Evolutionary conservation across 148 eudicot species (phyloP).

Genomic region (Amaranthus cruentus): DNA sequence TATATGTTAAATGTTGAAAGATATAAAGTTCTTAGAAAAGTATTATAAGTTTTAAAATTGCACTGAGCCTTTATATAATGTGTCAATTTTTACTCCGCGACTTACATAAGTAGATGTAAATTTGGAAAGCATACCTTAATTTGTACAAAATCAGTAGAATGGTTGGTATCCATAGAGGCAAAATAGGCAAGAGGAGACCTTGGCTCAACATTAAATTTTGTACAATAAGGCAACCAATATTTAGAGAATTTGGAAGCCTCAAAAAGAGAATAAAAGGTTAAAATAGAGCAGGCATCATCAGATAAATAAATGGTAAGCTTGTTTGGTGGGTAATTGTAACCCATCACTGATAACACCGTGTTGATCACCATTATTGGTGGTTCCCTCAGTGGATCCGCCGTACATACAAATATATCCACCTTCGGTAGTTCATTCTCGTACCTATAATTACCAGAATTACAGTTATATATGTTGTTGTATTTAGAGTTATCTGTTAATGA

Average conservation of each 20-base stretch:
- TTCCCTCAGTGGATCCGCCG: slow-evolving; percentile 57
- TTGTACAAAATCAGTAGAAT: slow-evolving; percentile 27
- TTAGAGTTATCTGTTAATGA: too few relatives aligned
- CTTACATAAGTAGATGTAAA: too few relatives aligned
- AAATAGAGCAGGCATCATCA: slow-evolving; percentile 67
- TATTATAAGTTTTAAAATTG: too few relatives aligned
- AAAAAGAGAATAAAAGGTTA: slow-evolving; percentile 62
- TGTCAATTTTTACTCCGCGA: too few relatives aligned
- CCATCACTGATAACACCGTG: slow-evolving; percentile 69
- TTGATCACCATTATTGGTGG: slow-evolving; percentile 66
- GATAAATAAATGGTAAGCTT: slow-evolving; percentile 65
- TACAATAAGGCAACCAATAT: slow-evolving; percentile 72
- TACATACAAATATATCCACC: slow-evolving; percentile 69
- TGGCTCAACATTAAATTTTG: slow-evolving; percentile 55
- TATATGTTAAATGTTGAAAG: too few relatives aligned
- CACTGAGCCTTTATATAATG: too few relatives aligned
- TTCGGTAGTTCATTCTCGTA: slow-evolving; percentile 43
- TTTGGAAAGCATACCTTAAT: slow-evolving; percentile 40
- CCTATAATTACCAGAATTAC: slow-evolving; percentile 17
- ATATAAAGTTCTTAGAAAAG: too few relatives aligned
- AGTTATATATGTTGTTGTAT: too few relatives aligned
- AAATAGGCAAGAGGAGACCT: slow-evolving; percentile 70
- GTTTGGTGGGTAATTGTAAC: slow-evolving; percentile 56
- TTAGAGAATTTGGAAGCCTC: slow-evolving; percentile 58
- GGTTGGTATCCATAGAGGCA: slow-evolving; percentile 18